Percentiles rank a stretch among this genome's conserved stretches.
Evolutionary conservation across 129 eudicot species (phyloP).

Genomic region (Mikania micrantha): DNA sequence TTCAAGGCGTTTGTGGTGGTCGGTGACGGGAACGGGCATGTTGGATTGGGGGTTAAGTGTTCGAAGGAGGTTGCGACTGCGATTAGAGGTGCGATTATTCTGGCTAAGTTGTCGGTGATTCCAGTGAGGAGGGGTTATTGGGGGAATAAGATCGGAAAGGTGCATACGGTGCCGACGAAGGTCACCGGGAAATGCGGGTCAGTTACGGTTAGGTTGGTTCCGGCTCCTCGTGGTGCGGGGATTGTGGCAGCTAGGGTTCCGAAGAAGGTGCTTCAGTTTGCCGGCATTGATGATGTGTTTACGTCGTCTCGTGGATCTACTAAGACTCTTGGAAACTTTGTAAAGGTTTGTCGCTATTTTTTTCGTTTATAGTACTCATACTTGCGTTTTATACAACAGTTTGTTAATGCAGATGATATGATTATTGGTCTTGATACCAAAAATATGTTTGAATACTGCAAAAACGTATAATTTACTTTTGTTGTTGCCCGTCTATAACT

Average conservation of each 20-base stretch:
- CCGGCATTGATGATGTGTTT: conserved; percentile 63
- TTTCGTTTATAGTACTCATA: background rate
- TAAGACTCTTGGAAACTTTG: conserved; percentile 59
- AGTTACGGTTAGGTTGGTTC: conserved; percentile 70
- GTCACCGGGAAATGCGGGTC: conserved; percentile 81
- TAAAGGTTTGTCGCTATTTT: conserved; percentile 29
- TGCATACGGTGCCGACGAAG: conserved; percentile 51
- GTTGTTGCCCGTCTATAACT: no score
- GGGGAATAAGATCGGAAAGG: conserved; percentile 65
- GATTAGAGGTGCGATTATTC: conserved; percentile 42
- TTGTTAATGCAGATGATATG: no score
- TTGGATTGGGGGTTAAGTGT: conserved; percentile 69
- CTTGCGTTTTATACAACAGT: no score
- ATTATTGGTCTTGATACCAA: no score
- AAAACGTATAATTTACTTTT: no score
- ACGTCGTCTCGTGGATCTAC: conserved; percentile 58
- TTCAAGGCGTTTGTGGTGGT: conserved; percentile 82
- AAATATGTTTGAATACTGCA: no score
- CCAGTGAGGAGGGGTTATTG: conserved; percentile 63
- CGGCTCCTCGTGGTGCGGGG: conserved; percentile 68
- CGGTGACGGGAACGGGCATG: conserved; percentile 69
- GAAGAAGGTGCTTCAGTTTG: conserved; percentile 55
- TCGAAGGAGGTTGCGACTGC: conserved; percentile 65
- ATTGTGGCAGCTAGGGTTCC: conserved; percentile 68
- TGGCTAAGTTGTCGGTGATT: conserved; percentile 50